Conservation (phyloP, 2,329 filamentous ascomycete genomes). For the Elsinoe arachidis region DNA sequence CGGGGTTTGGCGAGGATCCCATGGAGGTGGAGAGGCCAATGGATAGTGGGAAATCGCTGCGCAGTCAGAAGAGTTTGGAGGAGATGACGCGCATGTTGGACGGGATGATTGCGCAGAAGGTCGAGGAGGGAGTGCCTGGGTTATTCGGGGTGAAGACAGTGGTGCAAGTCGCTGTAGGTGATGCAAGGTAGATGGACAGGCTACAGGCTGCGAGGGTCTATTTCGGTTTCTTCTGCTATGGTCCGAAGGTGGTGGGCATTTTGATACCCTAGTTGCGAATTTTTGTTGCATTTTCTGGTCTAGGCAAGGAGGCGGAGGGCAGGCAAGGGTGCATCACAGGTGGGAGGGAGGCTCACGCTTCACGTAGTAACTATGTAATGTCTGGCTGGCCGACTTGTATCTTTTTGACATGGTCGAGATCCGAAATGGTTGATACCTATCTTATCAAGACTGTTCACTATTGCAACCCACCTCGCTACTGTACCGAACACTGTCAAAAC, state of each 20-base stretch:
- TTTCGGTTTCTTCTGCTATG: neutral
- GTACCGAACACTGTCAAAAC: too few relatives aligned
- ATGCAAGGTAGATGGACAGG: neutral
- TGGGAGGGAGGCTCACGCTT: neutral
- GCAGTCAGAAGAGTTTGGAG: constrained; percentile 58
- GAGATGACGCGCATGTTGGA: constrained; percentile 91
- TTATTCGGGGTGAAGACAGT: neutral
- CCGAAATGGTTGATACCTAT: neutral
- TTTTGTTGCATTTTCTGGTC: neutral
- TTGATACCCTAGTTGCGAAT: neutral
- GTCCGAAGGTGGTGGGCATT: neutral
- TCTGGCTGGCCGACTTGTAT: neutral
- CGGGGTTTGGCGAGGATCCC: constrained; percentile 3
- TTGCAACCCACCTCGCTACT: too few relatives aligned
- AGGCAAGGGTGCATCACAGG: neutral
- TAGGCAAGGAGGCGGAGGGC: neutral
- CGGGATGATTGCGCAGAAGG: constrained; percentile 63
- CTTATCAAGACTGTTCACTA: too few relatives aligned
- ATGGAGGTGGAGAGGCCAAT: constrained; percentile 18
- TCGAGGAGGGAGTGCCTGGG: neutral
- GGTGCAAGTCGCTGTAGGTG: neutral
- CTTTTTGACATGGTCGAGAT: neutral
- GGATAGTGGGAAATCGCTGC: constrained; percentile 42
- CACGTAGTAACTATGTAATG: neutral
- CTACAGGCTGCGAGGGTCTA: neutral